Evolutionary conservation across 306 rosid species (phyloP).

Genomic region (Medicago lupulina): DNA sequence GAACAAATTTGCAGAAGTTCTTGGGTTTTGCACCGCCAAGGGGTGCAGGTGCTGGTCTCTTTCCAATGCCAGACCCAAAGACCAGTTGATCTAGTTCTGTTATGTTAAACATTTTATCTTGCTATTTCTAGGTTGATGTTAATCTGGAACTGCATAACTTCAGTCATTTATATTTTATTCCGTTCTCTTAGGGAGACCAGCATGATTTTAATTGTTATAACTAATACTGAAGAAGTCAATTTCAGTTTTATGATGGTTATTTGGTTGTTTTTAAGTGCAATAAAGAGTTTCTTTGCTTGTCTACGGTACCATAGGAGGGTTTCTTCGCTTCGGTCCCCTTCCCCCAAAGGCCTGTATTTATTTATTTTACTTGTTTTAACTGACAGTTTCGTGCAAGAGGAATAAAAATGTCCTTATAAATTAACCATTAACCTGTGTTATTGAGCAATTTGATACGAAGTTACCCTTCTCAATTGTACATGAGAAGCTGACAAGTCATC

Average conservation of each 20-base stretch:
- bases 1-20: conserved; percentile 95
- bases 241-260: conserved; percentile 32
- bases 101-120: conserved; percentile 17
- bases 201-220: conserved; percentile 40
- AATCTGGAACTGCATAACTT: conserved; percentile 42
- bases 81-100: conserved; percentile 63
- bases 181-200: conserved; percentile 38
- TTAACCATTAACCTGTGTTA: conserved; percentile 1
- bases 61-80: conserved; percentile 97
- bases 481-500: too few relatives aligned
- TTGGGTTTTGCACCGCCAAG: conserved; percentile 95
- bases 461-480: not conserved
- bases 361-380: not conserved
- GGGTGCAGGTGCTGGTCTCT: conserved; percentile 82
- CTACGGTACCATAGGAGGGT: not conserved
- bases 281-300: conserved; percentile 26
- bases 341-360: not conserved
- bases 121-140: conserved; percentile 38
- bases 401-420: not conserved
- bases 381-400: not conserved
- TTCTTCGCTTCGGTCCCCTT: not conserved
- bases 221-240: conserved; percentile 33
- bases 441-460: not conserved
- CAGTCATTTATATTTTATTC: conserved; percentile 36
- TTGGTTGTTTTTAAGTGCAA: conserved; percentile 34